Conservation (phyloP, 768 basidiomycete genomes). For the Pleurotus tuoliensis region DNA sequence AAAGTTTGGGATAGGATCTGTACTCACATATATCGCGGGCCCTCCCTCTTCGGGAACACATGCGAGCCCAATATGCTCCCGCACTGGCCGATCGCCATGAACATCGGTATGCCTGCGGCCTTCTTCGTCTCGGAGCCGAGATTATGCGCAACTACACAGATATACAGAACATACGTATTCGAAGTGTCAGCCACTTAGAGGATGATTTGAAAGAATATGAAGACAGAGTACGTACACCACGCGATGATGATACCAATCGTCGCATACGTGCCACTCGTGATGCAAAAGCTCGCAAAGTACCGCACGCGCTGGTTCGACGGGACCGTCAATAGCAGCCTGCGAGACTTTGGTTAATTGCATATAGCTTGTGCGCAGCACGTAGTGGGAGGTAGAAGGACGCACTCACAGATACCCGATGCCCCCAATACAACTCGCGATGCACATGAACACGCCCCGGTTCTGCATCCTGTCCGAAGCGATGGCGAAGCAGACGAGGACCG, state of each 20-base stretch:
- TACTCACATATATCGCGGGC: conserved; percentile 62
- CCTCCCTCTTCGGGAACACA: conserved; percentile 60
- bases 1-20: neutral
- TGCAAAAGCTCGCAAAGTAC: conserved; percentile 77
- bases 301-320: conserved; percentile 53
- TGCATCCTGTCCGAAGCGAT: conserved; percentile 66
- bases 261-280: conserved; percentile 74
- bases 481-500: conserved; percentile 55
- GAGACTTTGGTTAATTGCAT: too few species aligned
- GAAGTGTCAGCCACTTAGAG: neutral
- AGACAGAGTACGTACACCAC: conserved; percentile 53
- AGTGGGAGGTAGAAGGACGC: neutral
- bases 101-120: conserved; percentile 72
- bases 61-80: conserved; percentile 77
- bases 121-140: conserved; percentile 76
- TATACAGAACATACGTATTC: neutral
- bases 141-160: conserved; percentile 57
- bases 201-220: neutral
- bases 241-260: conserved; percentile 71
- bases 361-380: too few species aligned
- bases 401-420: conserved; percentile 56
- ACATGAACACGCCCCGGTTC: conserved; percentile 49
- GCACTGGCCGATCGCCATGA: conserved; percentile 78
- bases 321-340: conserved; percentile 54
- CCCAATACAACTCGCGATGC: conserved; percentile 38